Evolutionary conservation across 2,329 filamentous ascomycete species (phyloP), one percentile per base, ranked within the genome.

Genomic region (Fusarium sp.): DNA sequence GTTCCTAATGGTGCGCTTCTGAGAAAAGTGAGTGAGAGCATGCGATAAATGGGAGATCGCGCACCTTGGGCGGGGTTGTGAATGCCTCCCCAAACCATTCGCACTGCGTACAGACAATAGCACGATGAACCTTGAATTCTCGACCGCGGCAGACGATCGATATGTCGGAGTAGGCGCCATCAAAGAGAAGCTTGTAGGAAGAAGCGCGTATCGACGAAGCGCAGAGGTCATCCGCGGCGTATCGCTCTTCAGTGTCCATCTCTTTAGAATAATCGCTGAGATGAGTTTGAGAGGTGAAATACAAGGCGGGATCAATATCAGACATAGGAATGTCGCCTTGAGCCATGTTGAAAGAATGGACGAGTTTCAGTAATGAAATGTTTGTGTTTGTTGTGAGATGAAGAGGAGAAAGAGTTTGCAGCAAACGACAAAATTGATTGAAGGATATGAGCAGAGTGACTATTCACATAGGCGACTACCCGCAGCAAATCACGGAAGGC

Each of bases 31-130:
- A 67, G 45, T 7, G 20, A 13, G 22, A 20, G 30, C 8, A 18
- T 20, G 17, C 3, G 17, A 51, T 20, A 8, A 1, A 34, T 17
- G 6, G 4, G 8, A n/a, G 9, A 18, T 11, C 2, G 5, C 69
- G 52, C 71, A 9, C 83, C 63, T 76, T 76, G 44, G 83, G 81
- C 2, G 60, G 64, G 4, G 56, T 70, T 30, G 67, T 61, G 50
- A 81, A 75, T 1, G 80, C 78, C 17, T 56, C 69, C 15, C 78
- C 77, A 26, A 77, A 77, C 57, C 84, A 84, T 26, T 74, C 34
- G 2, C 81, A 84, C 55, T 82, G 80, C 1, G 79, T 51, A 63
- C 82, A 84, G 10, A 84, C 72, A 22, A 84, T 74, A 32, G 78
- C 75, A 1, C 80, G 77, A 41, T 84, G 83, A 1, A 78, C 78